Base-by-base conservation (phyloP, 2,329 filamentous ascomycete genomes). In the Chalaropsis ovoidea region DNA sequence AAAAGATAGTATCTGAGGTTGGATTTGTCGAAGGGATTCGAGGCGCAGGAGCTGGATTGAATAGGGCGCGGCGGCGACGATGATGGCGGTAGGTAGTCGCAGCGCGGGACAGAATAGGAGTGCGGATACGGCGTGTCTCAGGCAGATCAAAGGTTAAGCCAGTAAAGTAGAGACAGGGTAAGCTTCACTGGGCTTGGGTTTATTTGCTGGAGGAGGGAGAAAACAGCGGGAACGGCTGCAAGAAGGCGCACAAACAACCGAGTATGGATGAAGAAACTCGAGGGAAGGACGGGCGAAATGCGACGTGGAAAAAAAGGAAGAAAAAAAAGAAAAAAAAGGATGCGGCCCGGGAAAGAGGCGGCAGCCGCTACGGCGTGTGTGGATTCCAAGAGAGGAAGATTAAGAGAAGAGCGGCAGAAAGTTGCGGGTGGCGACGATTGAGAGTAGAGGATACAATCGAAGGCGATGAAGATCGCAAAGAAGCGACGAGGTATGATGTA, bases 171-270 rank as follows among this genome's bases (percentile, higher is more conserved):
- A 6, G 35, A 7, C 35, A 39, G 35, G 35, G 8, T 39, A 58
- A 58, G 54, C 54, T 19, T 27, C 8, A 27, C 54, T n/a, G 27
- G 17, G 27, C 39, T 58, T 35, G 27, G 27, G 27, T 19, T n/a
- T n/a, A n/a, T 17, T 19, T 35, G 24, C 10, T 52, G 47, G 47
- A 24, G 15, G 47, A 56, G 11, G 1, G 54, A 58, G 54, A 58
- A 56, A 39, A 58, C 54, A 58, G 22, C 10, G 54, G 31, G 54
- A 58, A 58, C 27, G 31, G 54, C 15, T 39, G 54, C 31, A 58
- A 58, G 17, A 39, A 58, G 17, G 31, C 54, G 6, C 39, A 39
- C 17, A 17, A 17, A 17, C 27, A 27, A 58, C 54, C 13, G n/a
- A 39, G 17, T 15, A n/a, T 39, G 54, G 17, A 35, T 31, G 15